Evolutionary conservation across 495 filamentous ascomycete species (phyloP), one percentile per base, ranked within the genome.

Genomic region (Xylaria longipes): DNA sequence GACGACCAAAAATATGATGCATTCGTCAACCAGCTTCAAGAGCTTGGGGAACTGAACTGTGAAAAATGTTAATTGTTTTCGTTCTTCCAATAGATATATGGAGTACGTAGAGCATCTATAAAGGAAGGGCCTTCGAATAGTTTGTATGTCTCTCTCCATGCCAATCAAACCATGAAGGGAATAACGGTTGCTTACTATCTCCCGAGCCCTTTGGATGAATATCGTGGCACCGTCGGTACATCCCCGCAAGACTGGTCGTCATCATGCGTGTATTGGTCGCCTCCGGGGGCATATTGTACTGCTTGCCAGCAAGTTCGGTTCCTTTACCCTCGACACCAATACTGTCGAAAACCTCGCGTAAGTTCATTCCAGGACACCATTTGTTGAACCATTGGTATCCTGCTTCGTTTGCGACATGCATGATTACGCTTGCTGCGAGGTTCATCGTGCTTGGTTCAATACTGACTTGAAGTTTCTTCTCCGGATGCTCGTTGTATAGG

Each of bases 311-410:
- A n/a, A 39, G 39, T n/a, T 50, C 27, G 65, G 5, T 31, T 22
- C 27, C 60, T 8, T 29, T 27, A 11, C 22, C 39, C 43, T 65
- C 17, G 9, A 41, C 14, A 31, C 37, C 2, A 25, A 70, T 64
- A 33, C 25, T 41, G 1, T 69, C 48, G 11, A 71, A 63, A 9
- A 62, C 25, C 11, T 71, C 52, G 2, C 31, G 41, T 3, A 74
- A 22, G 7, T 71, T 50, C 72, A 71, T 61, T 25, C 27, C 1
- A 43, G 70, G 70, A 41, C 63, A 76, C 74, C 74, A 78, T 48
- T 64, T 69, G 2, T 43, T 37, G n/a, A 72, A 14, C 76, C 76
- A 78, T 56, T 62, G 22, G 25, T 65, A 41, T 1, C 37, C 65
- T 12, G 63, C 72, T 22, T 78, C 70, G 22, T 71, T 56, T 1